Evolutionary conservation across 306 rosid genomes (phyloP).

Genomic region (Rosa multiflora): DNA sequence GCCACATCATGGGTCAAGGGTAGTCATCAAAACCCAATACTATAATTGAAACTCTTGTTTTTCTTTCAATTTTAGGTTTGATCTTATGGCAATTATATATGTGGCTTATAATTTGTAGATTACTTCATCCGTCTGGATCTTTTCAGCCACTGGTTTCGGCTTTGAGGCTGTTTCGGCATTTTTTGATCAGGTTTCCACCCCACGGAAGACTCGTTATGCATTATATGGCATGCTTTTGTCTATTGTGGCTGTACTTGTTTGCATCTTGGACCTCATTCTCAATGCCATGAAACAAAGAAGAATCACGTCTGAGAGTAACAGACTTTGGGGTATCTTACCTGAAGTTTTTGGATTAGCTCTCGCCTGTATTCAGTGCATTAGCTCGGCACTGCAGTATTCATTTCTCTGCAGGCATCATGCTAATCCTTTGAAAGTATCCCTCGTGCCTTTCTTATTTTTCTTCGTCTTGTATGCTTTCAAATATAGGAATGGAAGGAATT

Average conservation of each 20-base stretch:
- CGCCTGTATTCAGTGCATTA: neutral
- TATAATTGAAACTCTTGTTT: neutral
- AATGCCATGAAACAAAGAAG: no score
- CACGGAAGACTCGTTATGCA: neutral
- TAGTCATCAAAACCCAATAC: neutral
- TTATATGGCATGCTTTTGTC: neutral
- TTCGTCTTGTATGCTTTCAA: neutral
- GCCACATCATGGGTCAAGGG: neutral
- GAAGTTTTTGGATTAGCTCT: slow-evolving; percentile 10
- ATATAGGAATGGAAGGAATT: neutral
- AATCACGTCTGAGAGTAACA: neutral
- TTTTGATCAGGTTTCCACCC: slow-evolving; percentile 10
- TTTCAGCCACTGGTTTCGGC: neutral
- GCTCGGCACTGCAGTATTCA: slow-evolving; percentile 4
- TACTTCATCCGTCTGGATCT: neutral
- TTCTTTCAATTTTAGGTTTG: neutral
- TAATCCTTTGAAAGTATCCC: neutral
- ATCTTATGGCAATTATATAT: neutral
- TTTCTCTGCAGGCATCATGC: neutral
- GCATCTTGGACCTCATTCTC: neutral
- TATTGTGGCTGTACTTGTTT: neutral
- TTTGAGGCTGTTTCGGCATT: neutral
- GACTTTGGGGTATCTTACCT: neutral
- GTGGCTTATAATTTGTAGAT: neutral
- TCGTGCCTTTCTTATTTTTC: neutral